These are phyloP conservation scores for Cryptosporidium andersoni DNA, from an alignment of 169 alveolate species.

Conservation along the genomic window DNA sequence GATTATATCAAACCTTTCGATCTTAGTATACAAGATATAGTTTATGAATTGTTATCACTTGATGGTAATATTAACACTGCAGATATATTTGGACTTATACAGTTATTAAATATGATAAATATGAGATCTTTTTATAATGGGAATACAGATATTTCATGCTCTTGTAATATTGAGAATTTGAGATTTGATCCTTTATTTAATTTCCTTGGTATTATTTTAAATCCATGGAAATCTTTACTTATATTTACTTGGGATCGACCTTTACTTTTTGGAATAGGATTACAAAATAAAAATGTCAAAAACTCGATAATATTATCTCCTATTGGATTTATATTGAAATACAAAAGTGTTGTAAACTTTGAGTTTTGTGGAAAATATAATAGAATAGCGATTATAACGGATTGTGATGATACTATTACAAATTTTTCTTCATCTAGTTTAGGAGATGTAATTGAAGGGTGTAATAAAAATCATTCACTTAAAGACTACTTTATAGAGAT, in stretches of 20 bases:
- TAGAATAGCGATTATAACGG: constrained; percentile 2
- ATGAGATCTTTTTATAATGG: no score
- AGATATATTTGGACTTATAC: no score
- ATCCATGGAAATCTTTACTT: constrained; percentile 44
- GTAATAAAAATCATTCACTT: neutral
- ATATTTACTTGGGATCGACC: constrained; percentile 46
- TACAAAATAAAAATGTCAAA: neutral
- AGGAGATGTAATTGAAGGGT: neutral
- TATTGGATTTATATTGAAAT: constrained; percentile 14
- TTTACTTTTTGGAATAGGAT: neutral
- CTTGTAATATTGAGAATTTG: no score
- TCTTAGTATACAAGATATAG: no score
- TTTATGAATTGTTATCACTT: no score
- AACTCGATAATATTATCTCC: neutral
- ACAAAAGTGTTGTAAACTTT: constrained; percentile 1
- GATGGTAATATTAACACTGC: no score
- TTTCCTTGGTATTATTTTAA: constrained; percentile 3
- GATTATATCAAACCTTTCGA: no score
- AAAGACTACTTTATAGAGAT: constrained; percentile 10
- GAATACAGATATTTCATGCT: no score
- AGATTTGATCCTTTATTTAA: neutral
- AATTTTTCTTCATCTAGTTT: neutral
- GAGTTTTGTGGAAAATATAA: neutral
- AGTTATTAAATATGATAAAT: no score
- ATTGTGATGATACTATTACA: neutral